Evolutionary conservation across 257 asterid genomes (phyloP).

Genomic region (Oldenlandia corymbosa): DNA sequence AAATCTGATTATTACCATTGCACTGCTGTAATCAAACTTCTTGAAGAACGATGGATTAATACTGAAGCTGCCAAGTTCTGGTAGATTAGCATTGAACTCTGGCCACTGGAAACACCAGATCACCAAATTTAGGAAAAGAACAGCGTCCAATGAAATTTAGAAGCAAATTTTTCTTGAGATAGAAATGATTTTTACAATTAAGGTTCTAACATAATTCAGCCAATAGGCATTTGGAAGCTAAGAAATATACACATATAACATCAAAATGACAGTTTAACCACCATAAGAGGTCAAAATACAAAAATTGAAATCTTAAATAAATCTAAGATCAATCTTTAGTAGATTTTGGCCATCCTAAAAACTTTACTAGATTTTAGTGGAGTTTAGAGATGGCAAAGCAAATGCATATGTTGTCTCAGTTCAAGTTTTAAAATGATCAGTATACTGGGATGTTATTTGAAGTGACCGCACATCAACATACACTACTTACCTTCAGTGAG

Average conservation of each 20-base stretch:
- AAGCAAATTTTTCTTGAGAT: not conserved
- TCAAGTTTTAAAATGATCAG: not conserved
- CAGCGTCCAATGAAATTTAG: not conserved
- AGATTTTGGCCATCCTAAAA: not conserved
- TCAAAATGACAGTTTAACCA: too few relatives aligned
- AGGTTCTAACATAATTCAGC: not conserved
- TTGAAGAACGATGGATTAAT: conserved; percentile 75
- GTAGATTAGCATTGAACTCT: conserved; percentile 59
- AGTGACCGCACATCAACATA: not conserved
- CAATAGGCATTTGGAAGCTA: not conserved
- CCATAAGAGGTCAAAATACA: too few relatives aligned
- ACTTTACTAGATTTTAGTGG: too few relatives aligned
- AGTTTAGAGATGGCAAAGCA: not conserved
- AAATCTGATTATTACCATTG: conserved; percentile 49
- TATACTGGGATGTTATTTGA: not conserved
- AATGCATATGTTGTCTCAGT: not conserved
- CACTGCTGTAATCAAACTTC: conserved; percentile 78
- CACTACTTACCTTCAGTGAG: conserved; percentile 82
- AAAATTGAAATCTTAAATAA: too few relatives aligned
- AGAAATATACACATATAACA: too few relatives aligned
- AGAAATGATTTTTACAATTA: not conserved
- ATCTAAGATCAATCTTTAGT: not conserved
- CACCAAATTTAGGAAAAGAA: conserved; percentile 11
- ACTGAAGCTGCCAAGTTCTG: conserved; percentile 58
- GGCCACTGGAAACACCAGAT: conserved; percentile 69